Evolutionary conservation across 2,329 filamentous ascomycete species (phyloP).

Genomic region (Fusarium sp.): DNA sequence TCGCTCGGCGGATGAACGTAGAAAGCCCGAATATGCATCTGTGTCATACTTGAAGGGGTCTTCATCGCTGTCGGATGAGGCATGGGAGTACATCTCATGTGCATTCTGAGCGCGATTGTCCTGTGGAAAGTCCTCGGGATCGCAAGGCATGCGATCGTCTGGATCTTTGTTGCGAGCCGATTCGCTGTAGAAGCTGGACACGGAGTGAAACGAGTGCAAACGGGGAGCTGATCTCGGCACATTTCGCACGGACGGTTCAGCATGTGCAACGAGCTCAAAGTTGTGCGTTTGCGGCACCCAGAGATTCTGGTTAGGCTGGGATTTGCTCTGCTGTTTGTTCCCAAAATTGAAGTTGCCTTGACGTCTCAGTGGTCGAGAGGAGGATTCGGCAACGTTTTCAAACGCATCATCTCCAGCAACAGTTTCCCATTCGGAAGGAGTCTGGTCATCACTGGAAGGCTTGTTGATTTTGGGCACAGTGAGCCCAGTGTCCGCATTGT

Average conservation of each 20-base stretch:
- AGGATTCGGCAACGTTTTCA: slow-evolving; percentile 16
- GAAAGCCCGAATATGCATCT: slow-evolving; percentile 53
- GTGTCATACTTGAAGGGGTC: slow-evolving; percentile 63
- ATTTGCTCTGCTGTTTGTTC: slow-evolving; percentile 20
- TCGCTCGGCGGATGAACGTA: slow-evolving; percentile 56
- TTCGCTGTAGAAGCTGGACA: slow-evolving; percentile 47
- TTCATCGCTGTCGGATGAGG: slow-evolving; percentile 53
- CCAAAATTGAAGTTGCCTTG: slow-evolving; percentile 35
- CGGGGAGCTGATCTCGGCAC: slow-evolving; percentile 22
- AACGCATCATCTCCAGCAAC: slow-evolving; percentile 46
- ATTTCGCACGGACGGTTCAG: slow-evolving; percentile 18
- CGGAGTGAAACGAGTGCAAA: slow-evolving; percentile 45
- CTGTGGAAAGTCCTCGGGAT: not conserved
- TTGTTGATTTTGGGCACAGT: not conserved
- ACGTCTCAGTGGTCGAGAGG: slow-evolving; percentile 15
- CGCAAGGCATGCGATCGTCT: slow-evolving; percentile 2
- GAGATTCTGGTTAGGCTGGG: not conserved
- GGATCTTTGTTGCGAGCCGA: slow-evolving; percentile 11
- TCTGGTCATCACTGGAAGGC: slow-evolving; percentile 33
- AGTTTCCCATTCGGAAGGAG: slow-evolving; percentile 50
- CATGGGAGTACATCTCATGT: slow-evolving; percentile 41
- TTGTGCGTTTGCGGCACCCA: slow-evolving; percentile 16
- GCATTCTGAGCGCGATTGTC: slow-evolving; percentile 14
- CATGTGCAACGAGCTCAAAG: slow-evolving; percentile 28
- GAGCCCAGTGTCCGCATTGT: not conserved